Conservation (phyloP, 1,284 basidiomycete genomes). For the Ustilago trichophora region DNA sequence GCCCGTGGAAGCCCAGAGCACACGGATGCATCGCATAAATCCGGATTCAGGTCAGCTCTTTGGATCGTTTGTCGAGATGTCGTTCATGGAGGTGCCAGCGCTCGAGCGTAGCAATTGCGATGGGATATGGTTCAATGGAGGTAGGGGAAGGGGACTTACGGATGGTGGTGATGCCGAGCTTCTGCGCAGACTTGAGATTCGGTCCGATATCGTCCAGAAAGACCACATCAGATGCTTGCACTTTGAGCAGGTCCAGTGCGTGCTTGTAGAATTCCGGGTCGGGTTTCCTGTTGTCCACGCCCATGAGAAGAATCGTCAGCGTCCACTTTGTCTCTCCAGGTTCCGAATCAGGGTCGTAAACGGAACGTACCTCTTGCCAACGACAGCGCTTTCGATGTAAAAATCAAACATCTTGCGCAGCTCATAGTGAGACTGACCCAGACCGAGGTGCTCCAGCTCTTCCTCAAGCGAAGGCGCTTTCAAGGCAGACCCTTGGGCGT, state of each 20-base stretch:
- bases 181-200: constrained; percentile 65
- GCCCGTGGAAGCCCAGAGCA: not conserved
- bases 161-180: constrained; percentile 66
- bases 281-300: constrained; percentile 61
- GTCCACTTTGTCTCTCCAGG: no score
- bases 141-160: constrained; percentile 47
- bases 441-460: constrained; percentile 55
- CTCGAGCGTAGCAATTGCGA: no score
- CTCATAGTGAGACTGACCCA: constrained; percentile 31
- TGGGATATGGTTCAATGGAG: no score
- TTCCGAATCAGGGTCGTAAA: no score
- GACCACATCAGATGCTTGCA: constrained; percentile 60
- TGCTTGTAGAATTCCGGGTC: constrained; percentile 66
- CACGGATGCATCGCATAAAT: not conserved
- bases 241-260: constrained; percentile 59
- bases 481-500: not conserved
- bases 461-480: constrained; percentile 45
- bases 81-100: no score
- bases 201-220: constrained; percentile 67
- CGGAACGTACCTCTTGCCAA: constrained; percentile 60
- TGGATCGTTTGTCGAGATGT: no score
- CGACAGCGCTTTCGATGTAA: constrained; percentile 66
- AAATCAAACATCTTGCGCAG: constrained; percentile 63
- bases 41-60: not conserved
- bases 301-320: not conserved